Base-by-base conservation (phyloP, 495 filamentous ascomycete genomes). In the Trichoderma reesei region DNA sequence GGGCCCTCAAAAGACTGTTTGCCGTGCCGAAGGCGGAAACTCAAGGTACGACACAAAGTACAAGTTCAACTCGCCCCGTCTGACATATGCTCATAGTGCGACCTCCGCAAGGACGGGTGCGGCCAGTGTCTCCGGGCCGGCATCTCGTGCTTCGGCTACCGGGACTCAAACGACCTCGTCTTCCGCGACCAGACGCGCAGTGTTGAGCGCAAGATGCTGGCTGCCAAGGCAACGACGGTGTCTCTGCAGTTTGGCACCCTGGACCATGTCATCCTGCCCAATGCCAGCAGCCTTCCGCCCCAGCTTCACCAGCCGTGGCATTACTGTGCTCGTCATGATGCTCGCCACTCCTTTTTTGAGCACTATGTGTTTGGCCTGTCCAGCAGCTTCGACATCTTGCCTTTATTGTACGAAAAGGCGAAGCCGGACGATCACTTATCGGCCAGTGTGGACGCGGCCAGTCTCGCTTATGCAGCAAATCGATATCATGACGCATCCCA, bases 351-450 rank as follows among this genome's bases (percentile, higher is more conserved):
- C 1, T 72, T 72, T 62, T 70, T 72, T 51, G 33, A 20, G 18
- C 67, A 69, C n/a, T 72, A 72, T 42, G 68, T 70, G 3, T 68
- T 62, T 20, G 68, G 70, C 34, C 67, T 69, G 39, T 69, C 67
- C 9, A 66, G 65, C 31, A 66, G 65, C 11, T 69, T 65, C 56
- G 67, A 70, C 59, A 64, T 72, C 34, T 54, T 70, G 5, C 65
- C 65, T 14, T 42, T 60, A 9, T 65, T 72, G 7, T 70, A 67
- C 26, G 20, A 33, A 16, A 37, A 60, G 31, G 41, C 65, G 18
- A 42, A 56, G 7, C 13, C 39, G 1, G 42, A 63, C 5, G 33
- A 42, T 26, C 62, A 65, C 31, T 37, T 72, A 11, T 31, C 31
- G 16, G 63, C 59, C 9, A 69, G 68, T 41, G 54, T 70, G 5